A percentile compares a stretch with the other conserved stretches of the same genome.
phyloP scores from a whole-genome alignment of 2,329 filamentous ascomycete genomes.

The Fusarium subglutinans region DNA sequence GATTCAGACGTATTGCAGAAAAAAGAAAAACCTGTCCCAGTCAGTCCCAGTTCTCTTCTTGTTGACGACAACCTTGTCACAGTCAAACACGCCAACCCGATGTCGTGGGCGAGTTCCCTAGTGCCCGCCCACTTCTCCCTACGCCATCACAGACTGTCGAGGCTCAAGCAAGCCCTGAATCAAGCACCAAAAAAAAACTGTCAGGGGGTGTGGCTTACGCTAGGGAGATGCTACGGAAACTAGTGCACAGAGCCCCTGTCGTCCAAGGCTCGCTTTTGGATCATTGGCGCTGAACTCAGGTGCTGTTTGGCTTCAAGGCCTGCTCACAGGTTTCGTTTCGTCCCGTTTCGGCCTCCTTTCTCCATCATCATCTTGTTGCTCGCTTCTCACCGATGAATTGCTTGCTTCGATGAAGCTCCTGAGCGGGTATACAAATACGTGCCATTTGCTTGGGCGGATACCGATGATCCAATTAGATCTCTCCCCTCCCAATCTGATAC shows the following conservation, averaged over 20 bases:
- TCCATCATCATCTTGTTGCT: slow-evolving; percentile 31
- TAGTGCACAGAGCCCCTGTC: slow-evolving; percentile 10
- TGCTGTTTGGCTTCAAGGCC: slow-evolving; percentile 33
- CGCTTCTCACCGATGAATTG: slow-evolving; percentile 31
- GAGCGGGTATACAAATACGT: slow-evolving; percentile 12
- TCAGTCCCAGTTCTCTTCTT: not conserved
- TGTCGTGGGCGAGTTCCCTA: slow-evolving; percentile 38
- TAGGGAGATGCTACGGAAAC: slow-evolving; percentile 30
- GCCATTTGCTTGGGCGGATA: not conserved
- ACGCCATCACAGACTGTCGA: slow-evolving; percentile 19
- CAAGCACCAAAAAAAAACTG: not conserved
- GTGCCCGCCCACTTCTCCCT: slow-evolving; percentile 37
- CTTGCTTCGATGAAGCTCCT: slow-evolving; percentile 8
- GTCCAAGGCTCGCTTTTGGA: slow-evolving; percentile 17
- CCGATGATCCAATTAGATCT: not conserved
- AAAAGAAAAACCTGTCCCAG: not conserved
- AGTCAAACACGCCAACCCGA: slow-evolving; percentile 27
- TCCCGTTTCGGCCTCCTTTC: slow-evolving; percentile 31
- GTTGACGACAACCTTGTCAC: not conserved
- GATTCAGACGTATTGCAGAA: not conserved
- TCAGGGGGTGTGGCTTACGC: slow-evolving; percentile 15
- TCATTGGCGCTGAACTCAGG: slow-evolving; percentile 18
- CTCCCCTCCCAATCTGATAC: not conserved
- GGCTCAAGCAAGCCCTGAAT: not conserved
- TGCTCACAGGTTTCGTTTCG: slow-evolving; percentile 33